Base-by-base conservation (phyloP, 352 stramenopile genomes). In the Blastocystis sp. region DNA sequence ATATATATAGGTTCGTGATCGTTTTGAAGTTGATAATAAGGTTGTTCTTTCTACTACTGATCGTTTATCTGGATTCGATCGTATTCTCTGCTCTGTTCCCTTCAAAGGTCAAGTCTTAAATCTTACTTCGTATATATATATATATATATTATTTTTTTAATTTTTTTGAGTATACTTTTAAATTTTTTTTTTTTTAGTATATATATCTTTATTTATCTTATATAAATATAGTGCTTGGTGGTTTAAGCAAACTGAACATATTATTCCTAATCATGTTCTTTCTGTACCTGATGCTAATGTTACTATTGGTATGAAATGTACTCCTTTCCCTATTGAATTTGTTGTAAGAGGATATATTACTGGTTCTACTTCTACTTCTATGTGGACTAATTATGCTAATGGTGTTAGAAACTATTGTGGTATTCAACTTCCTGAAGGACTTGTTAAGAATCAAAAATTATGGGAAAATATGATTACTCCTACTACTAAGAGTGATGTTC, bases 321-420 rank as follows among this genome's bases (percentile, higher is more conserved):
- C 73, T 23, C 72, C 78, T 1, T 96, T 98, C 68, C 80, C 88
- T 0, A 88, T 98, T 67, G 91, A 98, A 75, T 96, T 98, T 69
- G 91, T 98, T 44, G 87, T 96, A 39, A 80, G 90, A 64, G 86
- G 81, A 33, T 96, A 91, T 72, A 82, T 86, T 70, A 67, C 68
- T 6, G 90, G 90, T 47, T 94, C 83, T 2, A 96, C 90, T 0
- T 88, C 77, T 37, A 98, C 90, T 33, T 95, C 86, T 24, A 93
- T 98, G 73, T 96, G 88, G 88, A 96, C 90, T 41, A 93, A 96
- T 75, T 98, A 98, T 75, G 77, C 80, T 58, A 84, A 89, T 54
- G 88, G 89, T 24, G 77, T 83, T 35, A 78, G 87, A 40, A 78
- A 87, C 32, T 98, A 95, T 72, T 98, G 91, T 72, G 91, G 91